phyloP scores from a whole-genome alignment of 257 asterid genomes.

The Nicotiana knightiana region DNA sequence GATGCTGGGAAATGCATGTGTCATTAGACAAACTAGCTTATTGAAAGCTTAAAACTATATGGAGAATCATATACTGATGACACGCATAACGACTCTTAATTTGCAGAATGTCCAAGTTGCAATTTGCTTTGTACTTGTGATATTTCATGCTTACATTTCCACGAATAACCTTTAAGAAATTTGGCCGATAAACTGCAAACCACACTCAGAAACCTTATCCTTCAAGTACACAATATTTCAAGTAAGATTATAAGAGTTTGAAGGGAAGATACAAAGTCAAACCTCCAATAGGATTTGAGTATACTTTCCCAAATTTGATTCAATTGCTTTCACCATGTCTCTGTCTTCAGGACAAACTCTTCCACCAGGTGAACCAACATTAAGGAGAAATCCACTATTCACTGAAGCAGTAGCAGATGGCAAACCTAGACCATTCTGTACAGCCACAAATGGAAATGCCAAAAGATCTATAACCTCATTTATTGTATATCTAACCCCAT shows the following conservation, averaged over 20 bases:
- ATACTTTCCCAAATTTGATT: constrained; percentile 74
- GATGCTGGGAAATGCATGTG: not conserved
- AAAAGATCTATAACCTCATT: constrained; percentile 78
- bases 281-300: constrained; percentile 92
- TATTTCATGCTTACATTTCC: not conserved
- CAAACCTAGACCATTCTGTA: constrained; percentile 75
- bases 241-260: not conserved
- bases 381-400: constrained; percentile 85
- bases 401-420: constrained; percentile 95
- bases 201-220: not conserved
- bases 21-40: not conserved
- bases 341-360: constrained; percentile 83
- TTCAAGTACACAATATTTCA: not conserved
- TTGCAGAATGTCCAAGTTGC: not conserved
- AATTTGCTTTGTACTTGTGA: not conserved
- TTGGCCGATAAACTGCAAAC: not conserved
- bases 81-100: not conserved
- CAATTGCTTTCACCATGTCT: constrained; percentile 88
- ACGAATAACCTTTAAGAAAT: not conserved
- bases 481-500: constrained; percentile 70
- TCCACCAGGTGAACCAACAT: constrained; percentile 96
- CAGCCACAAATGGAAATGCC: constrained; percentile 93
- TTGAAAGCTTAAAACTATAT: not conserved
- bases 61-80: not conserved
- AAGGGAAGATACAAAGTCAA: constrained; percentile 13